A percentile compares a stretch with the other conserved stretches of the same genome.
phyloP scores from a whole-genome alignment of 768 basidiomycete species.

The Filobasidium floriforme region DNA sequence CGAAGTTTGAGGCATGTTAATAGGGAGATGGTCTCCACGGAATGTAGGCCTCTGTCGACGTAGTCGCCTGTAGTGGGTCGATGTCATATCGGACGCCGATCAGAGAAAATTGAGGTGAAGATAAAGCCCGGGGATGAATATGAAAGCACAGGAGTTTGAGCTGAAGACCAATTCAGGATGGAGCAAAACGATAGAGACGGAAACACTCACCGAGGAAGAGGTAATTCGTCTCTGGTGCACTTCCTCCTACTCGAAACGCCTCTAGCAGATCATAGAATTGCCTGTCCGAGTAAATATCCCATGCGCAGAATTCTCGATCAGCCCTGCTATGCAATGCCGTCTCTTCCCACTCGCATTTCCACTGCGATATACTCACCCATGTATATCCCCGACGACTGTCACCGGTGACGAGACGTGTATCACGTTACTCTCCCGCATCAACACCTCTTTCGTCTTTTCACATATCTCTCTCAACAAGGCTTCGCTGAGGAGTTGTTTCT shows the following conservation, averaged over 20 bases:
- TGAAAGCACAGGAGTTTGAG: neutral
- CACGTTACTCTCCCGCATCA: slow-evolving; percentile 98
- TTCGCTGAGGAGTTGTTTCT: slow-evolving; percentile 91
- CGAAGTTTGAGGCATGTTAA: slow-evolving; percentile 92
- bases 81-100: slow-evolving; percentile 5
- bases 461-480: slow-evolving; percentile 94
- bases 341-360: neutral
- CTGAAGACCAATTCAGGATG: neutral
- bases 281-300: slow-evolving; percentile 50
- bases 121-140: no score
- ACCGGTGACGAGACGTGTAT: slow-evolving; percentile 94
- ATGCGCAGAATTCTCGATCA: neutral
- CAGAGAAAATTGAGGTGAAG: slow-evolving; percentile 10
- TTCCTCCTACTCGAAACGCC: slow-evolving; percentile 97
- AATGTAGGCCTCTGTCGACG: slow-evolving; percentile 94
- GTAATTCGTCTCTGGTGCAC: slow-evolving; percentile 94
- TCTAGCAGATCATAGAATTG: slow-evolving; percentile 99
- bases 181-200: slow-evolving; percentile 1
- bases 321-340: neutral
- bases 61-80: slow-evolving; percentile 68
- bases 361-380: slow-evolving; percentile 62
- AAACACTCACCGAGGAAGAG: slow-evolving; percentile 77
- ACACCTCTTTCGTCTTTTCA: slow-evolving; percentile 97
- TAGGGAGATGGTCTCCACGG: slow-evolving; percentile 95
- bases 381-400: slow-evolving; percentile 97